Evolutionary conservation across 108 stramenopile species (phyloP).

Genomic region (Nitzschia palea): DNA sequence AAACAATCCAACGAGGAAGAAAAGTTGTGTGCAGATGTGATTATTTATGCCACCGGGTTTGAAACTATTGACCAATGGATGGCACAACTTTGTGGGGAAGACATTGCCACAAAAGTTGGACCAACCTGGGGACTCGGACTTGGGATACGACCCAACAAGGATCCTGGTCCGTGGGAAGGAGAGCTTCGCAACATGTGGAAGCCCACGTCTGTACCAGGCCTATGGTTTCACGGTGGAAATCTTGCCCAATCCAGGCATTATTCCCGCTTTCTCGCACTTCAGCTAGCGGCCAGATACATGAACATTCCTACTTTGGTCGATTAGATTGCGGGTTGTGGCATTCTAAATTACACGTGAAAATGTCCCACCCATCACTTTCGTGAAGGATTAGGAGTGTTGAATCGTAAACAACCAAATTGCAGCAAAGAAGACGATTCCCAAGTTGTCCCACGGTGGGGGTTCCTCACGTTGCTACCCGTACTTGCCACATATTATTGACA

Average conservation of each 20-base stretch:
- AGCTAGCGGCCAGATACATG: conserved; percentile 12
- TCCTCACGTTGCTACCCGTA: too few relatives aligned
- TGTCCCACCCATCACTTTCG: too few relatives aligned
- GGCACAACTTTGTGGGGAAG: conserved; percentile 17
- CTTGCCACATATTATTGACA: too few relatives aligned
- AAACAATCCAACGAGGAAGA: conserved; percentile 10
- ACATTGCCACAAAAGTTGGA: conserved; percentile 30
- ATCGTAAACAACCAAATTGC: too few relatives aligned
- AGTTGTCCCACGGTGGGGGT: too few relatives aligned
- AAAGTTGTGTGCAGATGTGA: conserved; percentile 22
- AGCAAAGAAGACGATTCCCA: too few relatives aligned
- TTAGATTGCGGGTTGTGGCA: too few relatives aligned
- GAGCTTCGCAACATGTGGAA: conserved; percentile 38
- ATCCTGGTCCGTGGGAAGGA: conserved; percentile 38
- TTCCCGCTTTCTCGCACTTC: conserved; percentile 19
- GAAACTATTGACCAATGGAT: conserved; percentile 27
- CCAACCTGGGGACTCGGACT: conserved; percentile 25
- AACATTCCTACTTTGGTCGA: neutral
- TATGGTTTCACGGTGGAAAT: conserved; percentile 31
- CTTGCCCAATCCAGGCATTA: conserved; percentile 24
- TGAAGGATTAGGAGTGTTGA: too few relatives aligned
- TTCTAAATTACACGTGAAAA: too few relatives aligned
- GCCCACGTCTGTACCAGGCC: conserved; percentile 21
- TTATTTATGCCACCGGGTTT: conserved; percentile 40
- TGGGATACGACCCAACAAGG: conserved; percentile 15